Conservation (phyloP, 176 grass and related monocot genomes). For the Triticum dicoccoides region DNA sequence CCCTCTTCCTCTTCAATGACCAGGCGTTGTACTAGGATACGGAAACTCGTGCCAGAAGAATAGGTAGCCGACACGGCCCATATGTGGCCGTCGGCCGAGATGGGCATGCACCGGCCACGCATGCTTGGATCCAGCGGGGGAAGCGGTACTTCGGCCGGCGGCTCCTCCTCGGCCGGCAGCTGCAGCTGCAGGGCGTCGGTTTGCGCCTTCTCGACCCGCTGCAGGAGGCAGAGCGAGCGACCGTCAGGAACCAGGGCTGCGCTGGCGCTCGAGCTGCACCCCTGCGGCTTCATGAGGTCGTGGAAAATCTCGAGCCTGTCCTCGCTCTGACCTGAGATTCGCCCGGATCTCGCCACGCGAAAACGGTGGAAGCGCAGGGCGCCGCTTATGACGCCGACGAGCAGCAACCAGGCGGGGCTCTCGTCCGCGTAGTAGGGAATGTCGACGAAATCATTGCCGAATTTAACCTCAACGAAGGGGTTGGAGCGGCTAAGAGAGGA, state of each 20-base stretch:
- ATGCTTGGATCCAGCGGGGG: too few relatives aligned
- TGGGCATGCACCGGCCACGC: not conserved
- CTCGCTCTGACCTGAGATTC: not conserved
- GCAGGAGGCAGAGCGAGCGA: not conserved
- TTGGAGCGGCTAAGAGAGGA: too few relatives aligned
- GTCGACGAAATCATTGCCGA: not conserved
- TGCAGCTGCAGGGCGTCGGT: not conserved
- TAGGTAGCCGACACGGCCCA: not conserved
- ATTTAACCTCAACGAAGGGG: too few relatives aligned
- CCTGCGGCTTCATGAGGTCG: not conserved
- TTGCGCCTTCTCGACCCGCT: not conserved
- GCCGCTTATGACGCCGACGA: not conserved
- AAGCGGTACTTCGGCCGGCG: not conserved
- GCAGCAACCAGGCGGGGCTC: not conserved
- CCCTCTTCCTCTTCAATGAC: too few relatives aligned
- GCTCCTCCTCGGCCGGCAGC: not conserved
- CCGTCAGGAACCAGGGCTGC: not conserved
- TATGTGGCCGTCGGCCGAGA: not conserved
- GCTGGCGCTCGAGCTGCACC: not conserved
- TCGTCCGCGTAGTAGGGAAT: not conserved
- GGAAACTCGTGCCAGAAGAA: too few relatives aligned
- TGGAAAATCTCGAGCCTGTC: not conserved
- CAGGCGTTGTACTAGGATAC: not conserved
- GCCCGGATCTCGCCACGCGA: not conserved
- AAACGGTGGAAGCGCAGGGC: not conserved